These are phyloP conservation scores for Penicillium sp. DNA, from an alignment of 2,329 filamentous ascomycete genomes.

Conservation along the genomic window DNA sequence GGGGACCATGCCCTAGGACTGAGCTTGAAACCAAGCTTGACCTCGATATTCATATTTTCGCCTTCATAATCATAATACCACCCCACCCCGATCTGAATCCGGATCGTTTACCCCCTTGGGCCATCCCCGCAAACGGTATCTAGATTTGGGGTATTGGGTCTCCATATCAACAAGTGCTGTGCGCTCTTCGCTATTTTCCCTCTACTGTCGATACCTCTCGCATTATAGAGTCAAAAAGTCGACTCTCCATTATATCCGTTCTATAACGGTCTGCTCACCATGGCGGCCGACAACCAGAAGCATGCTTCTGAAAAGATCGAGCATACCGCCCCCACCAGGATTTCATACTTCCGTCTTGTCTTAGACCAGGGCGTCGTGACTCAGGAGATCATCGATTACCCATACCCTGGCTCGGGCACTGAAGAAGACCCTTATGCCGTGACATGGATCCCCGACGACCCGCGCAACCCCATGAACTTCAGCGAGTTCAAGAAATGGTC, in stretches of 20 bases:
- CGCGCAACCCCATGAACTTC: slow-evolving; percentile 62
- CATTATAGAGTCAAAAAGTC: background rate
- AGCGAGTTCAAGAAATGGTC: slow-evolving; percentile 57
- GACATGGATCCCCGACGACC: slow-evolving; percentile 62
- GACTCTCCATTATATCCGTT: background rate
- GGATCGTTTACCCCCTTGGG: slow-evolving; percentile 1
- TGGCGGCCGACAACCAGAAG: slow-evolving; percentile 25
- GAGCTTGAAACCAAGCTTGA: background rate
- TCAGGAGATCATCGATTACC: slow-evolving; percentile 51
- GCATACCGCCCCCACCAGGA: slow-evolving; percentile 23
- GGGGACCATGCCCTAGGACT: background rate
- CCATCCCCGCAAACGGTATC: slow-evolving; percentile 9
- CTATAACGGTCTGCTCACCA: slow-evolving; percentile 13
- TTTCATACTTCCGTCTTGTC: slow-evolving; percentile 50
- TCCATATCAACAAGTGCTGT: background rate
- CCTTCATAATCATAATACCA: background rate
- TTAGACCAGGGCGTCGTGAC: slow-evolving; percentile 56
- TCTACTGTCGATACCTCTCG: background rate
- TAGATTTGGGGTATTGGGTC: background rate
- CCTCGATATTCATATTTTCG: background rate
- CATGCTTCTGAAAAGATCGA: slow-evolving; percentile 27
- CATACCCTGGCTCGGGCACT: slow-evolving; percentile 60
- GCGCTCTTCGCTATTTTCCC: background rate
- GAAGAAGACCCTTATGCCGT: slow-evolving; percentile 63
- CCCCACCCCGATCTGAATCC: slow-evolving; percentile 2